Evolutionary conservation across 2,329 filamentous ascomycete genomes (phyloP), one percentile per base, ranked within the genome.

Genomic region (Plenodomus tracheiphilus): DNA sequence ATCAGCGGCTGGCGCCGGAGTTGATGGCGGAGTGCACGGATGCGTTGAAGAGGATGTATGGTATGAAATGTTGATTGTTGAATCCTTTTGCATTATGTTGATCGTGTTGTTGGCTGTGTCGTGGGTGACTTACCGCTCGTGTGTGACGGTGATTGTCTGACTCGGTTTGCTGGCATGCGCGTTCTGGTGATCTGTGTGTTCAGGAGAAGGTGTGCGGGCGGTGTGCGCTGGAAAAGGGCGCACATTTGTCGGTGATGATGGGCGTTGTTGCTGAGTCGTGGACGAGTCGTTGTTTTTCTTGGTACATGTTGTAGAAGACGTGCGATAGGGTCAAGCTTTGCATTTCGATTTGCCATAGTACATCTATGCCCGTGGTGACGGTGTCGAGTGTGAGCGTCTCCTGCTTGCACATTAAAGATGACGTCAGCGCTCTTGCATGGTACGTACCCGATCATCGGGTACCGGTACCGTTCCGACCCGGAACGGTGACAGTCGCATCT

Each of bases 21-120:
- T 20, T 65, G 13, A 49, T 50, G 2, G 43, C 39, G 8, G 47
- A 53, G 43, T 61, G 54, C 30, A 62, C 35, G 17, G 47, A 51
- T 18, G 62, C 60, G 17, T 46, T 63, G 17, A 61, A 56, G 49
- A 51, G 49, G 21, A 59, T 45, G 56, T 63, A 63, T 41, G 51
- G 53, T 21, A 47, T 61, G 5, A 39, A 19, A 11, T 38, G 34
- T 34, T 51, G 41, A 46, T 13, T 30, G 13, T 21, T 6, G 20
- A 20, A n/a, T 5, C n/a, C 38, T 8, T 22, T n/a, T 15, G 11
- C 9, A 8, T 16, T 30, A 37, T 11, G 22, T 25, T 15, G 28
- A 11, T 32, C 4, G 4, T 11, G 4, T 15, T 4, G 28, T 15
- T 32, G 28, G 11, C 8, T 15, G 28, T n/a, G 28, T 32, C 28